These are phyloP conservation scores for Penicillium sp. DNA, from an alignment of 2,329 filamentous ascomycete genomes.

Conservation along the genomic window DNA sequence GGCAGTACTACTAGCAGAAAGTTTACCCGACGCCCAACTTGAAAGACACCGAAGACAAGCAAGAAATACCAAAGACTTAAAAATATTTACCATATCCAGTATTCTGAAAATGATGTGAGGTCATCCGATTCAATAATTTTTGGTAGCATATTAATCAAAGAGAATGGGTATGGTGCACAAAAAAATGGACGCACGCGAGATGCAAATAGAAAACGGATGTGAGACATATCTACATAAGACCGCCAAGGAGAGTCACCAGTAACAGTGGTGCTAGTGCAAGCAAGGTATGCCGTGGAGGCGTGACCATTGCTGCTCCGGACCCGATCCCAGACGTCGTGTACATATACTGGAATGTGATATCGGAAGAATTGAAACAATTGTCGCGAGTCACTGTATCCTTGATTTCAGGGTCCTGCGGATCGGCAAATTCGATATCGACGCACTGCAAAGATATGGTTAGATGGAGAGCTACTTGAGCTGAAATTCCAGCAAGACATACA, in stretches of 20 bases:
- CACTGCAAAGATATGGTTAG: conserved; percentile 62
- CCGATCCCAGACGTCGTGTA: conserved; percentile 55
- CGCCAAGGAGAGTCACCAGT: conserved; percentile 26
- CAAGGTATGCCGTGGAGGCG: conserved; percentile 19
- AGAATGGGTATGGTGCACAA: conserved; percentile 27
- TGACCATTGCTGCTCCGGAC: conserved; percentile 26
- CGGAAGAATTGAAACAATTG: conserved; percentile 87
- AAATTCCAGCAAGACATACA: conserved; percentile 55
- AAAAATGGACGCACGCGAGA: conserved; percentile 19
- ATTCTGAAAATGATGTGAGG: neutral
- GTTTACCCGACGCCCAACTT: too few relatives aligned
- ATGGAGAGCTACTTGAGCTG: too few relatives aligned
- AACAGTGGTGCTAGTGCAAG: conserved; percentile 32
- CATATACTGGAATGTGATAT: conserved; percentile 76
- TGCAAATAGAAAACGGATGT: conserved; percentile 15
- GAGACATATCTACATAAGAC: conserved; percentile 21
- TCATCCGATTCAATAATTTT: conserved; percentile 17
- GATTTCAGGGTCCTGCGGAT: conserved; percentile 70
- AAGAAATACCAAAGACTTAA: too few relatives aligned
- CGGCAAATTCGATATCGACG: conserved; percentile 90
- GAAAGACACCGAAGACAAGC: too few relatives aligned
- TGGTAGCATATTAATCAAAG: conserved; percentile 18
- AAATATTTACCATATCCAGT: neutral
- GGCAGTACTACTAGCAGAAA: too few relatives aligned
- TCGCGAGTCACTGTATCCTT: conserved; percentile 69